A percentile compares a stretch with the other conserved stretches of the same genome.
phyloP scores from a whole-genome alignment of 148 eudicot species.

The Rhododendron vialii region DNA sequence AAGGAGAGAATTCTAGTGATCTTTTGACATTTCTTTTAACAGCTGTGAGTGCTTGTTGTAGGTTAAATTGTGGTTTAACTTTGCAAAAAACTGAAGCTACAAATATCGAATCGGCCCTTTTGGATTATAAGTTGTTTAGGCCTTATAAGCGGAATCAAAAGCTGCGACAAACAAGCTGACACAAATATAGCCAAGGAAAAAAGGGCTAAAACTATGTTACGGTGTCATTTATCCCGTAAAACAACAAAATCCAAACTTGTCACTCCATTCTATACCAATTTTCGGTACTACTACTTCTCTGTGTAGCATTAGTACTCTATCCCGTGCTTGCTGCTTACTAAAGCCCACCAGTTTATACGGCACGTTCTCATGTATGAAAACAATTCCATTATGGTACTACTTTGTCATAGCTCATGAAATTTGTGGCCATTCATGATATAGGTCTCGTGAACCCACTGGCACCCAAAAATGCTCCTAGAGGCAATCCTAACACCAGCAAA shows the following conservation, averaged over 20 bases:
- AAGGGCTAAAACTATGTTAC: background rate
- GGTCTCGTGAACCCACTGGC: constrained; percentile 60
- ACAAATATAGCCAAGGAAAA: background rate
- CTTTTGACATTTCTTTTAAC: no score
- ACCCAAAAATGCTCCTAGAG: constrained; percentile 13
- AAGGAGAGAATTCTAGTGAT: no score
- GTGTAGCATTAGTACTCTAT: background rate
- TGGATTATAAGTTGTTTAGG: background rate
- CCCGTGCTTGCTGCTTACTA: background rate
- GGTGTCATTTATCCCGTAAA: background rate
- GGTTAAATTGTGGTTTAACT: no score
- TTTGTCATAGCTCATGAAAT: background rate
- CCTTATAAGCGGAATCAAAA: background rate
- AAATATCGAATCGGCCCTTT: no score
- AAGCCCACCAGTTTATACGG: background rate
- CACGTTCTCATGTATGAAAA: background rate
- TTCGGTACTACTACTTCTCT: background rate
- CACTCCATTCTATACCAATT: background rate
- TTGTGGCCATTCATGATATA: constrained; percentile 22
- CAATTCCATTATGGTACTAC: background rate
- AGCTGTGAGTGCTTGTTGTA: no score
- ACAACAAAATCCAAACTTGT: background rate
- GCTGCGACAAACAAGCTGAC: background rate
- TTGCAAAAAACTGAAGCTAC: no score
- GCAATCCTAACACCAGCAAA: constrained; percentile 2